Conservation (phyloP, 768 basidiomycete genomes). For the Hortiboletus campestris region DNA sequence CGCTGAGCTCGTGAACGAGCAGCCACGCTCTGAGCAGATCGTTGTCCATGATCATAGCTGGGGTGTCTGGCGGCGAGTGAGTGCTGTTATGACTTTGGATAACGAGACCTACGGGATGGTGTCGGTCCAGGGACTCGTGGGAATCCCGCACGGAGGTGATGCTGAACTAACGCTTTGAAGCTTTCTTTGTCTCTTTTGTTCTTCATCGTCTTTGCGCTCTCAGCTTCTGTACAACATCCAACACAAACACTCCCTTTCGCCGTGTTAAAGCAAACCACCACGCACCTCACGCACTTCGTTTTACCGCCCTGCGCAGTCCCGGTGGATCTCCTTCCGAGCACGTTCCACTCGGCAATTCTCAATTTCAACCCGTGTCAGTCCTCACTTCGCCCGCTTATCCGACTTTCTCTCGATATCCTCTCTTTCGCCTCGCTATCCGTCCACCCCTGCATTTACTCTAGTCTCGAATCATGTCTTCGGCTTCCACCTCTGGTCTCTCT, state of each 20-base stretch:
- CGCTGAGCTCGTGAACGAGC: constrained; percentile 76
- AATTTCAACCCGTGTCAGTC: constrained; percentile 18
- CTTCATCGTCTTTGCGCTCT: constrained; percentile 29
- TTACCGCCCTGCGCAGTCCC: background rate
- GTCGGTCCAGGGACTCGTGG: constrained; percentile 13
- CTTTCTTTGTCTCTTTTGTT: background rate
- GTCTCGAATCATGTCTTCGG: constrained; percentile 48
- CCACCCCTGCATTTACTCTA: constrained; percentile 6
- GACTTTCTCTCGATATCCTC: constrained; percentile 17
- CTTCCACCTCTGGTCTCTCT: constrained; percentile 78
- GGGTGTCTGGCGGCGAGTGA: too few relatives aligned
- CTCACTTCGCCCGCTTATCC: constrained; percentile 8
- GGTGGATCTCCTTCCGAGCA: constrained; percentile 16
- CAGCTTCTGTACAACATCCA: constrained; percentile 28
- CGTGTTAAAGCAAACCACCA: background rate
- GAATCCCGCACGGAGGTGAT: constrained; percentile 7
- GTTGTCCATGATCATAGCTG: constrained; percentile 51
- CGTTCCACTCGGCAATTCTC: constrained; percentile 31
- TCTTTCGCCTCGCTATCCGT: constrained; percentile 9
- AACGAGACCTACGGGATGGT: background rate
- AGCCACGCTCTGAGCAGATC: constrained; percentile 78
- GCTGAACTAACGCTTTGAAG: background rate
- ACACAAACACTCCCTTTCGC: constrained; percentile 28
- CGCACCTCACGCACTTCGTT: constrained; percentile 7
- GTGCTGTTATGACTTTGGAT: background rate